A percentile compares a stretch with the other conserved stretches of the same genome.
These are phyloP conservation scores for Candolleomyces efflorescens DNA, from an alignment of 768 basidiomycete species.

Conservation along the genomic window DNA sequence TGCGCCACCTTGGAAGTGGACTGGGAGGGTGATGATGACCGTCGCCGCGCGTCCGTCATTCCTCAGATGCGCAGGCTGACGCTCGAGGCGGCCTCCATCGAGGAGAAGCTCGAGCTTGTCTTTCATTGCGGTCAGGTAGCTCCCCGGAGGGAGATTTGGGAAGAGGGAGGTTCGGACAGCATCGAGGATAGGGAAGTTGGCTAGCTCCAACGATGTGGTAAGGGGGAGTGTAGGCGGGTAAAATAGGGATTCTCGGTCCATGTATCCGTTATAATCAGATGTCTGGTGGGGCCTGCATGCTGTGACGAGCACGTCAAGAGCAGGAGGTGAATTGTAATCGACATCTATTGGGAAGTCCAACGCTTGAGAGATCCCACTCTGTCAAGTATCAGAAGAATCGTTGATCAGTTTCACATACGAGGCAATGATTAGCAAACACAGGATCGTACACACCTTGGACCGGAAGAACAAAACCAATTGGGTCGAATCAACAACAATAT, in stretches of 20 bases:
- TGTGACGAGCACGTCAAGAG: conserved; percentile 73
- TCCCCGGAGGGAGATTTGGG: conserved; percentile 61
- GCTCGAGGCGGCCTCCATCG: conserved; percentile 53
- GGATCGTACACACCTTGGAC: conserved; percentile 50
- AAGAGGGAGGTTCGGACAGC: conserved; percentile 70
- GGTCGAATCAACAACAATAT: conserved; percentile 66
- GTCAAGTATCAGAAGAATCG: neutral
- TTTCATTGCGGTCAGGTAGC: conserved; percentile 63
- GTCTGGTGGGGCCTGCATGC: conserved; percentile 66
- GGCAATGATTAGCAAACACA: neutral
- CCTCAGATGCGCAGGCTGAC: conserved; percentile 48
- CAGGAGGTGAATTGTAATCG: conserved; percentile 68
- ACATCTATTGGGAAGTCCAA: conserved; percentile 81
- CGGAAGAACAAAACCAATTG: conserved; percentile 74
- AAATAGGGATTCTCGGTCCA: conserved; percentile 62
- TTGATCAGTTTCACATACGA: neutral
- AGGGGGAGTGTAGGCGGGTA: conserved; percentile 71
- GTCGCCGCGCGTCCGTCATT: conserved; percentile 73
- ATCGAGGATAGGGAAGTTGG: conserved; percentile 80
- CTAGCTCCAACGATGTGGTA: conserved; percentile 72
- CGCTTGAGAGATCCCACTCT: conserved; percentile 78
- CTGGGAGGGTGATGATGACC: conserved; percentile 68
- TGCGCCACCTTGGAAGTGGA: conserved; percentile 67
- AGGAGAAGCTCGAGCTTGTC: conserved; percentile 70
- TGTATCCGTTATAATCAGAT: conserved; percentile 47